Conservation (phyloP, 805 yeast genomes). For the Candida coquimbonensis region DNA sequence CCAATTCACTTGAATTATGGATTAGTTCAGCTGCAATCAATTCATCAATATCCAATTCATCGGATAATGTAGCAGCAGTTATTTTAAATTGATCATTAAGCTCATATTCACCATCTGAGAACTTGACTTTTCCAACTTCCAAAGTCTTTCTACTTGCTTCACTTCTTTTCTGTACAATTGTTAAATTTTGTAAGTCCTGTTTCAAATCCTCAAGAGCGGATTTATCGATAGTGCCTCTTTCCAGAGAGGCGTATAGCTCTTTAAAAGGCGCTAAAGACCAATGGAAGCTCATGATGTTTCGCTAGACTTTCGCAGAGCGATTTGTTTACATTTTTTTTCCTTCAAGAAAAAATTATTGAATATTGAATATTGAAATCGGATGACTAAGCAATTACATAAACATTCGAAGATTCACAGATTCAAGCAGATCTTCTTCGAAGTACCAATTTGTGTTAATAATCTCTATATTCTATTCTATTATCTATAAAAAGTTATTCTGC, state of each 20-base stretch:
- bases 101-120: slow-evolving; percentile 52
- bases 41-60: slow-evolving; percentile 72
- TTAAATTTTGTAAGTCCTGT: slow-evolving; percentile 38
- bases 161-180: slow-evolving; percentile 37
- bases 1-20: slow-evolving; percentile 38
- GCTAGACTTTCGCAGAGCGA: too few species aligned
- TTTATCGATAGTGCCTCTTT: slow-evolving; percentile 9
- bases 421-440: too few species aligned
- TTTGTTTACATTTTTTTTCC: slow-evolving; percentile 5
- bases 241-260: slow-evolving; percentile 14
- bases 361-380: neutral
- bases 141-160: slow-evolving; percentile 39
- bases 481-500: neutral
- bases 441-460: too few species aligned
- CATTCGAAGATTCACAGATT: too few species aligned
- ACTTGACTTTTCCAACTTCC: slow-evolving; percentile 37
- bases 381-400: neutral
- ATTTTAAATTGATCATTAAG: slow-evolving; percentile 62
- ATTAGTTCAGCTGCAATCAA: slow-evolving; percentile 65
- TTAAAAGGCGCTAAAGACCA: slow-evolving; percentile 18
- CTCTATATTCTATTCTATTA: neutral
- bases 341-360: neutral
- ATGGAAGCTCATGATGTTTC: slow-evolving; percentile 12
- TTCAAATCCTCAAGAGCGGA: slow-evolving; percentile 25
- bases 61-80: slow-evolving; percentile 50